Conservation (phyloP, 2,329 filamentous ascomycete genomes). For the Aspergillus novofumigatus region DNA sequence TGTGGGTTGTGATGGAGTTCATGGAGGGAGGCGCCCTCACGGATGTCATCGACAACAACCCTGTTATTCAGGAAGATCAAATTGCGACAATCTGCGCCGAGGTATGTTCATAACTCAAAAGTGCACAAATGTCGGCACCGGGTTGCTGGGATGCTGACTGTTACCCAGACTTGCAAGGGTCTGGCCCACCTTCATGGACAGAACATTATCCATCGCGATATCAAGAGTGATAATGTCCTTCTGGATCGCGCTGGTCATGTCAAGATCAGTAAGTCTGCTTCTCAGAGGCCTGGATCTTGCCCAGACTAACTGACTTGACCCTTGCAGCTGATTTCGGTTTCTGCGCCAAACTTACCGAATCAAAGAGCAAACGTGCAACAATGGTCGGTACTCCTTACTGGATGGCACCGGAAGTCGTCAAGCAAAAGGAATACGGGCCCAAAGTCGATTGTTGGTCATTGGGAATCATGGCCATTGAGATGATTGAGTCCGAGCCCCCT, state of each 20-base stretch:
- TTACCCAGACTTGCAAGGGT: conserved; percentile 79
- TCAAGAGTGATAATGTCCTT: conserved; percentile 98
- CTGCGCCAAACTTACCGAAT: conserved; percentile 95
- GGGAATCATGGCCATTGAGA: conserved; percentile 99
- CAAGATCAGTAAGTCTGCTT: conserved; percentile 78
- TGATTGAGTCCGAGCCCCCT: conserved; percentile 98
- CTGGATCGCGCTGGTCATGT: conserved; percentile 92
- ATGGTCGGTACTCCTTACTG: conserved; percentile 99
- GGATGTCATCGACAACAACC: conserved; percentile 98
- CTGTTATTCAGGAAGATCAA: conserved; percentile 88
- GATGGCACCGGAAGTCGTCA: conserved; percentile 99
- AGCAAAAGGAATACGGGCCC: conserved; percentile 97
- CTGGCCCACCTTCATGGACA: conserved; percentile 91
- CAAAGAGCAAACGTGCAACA: conserved; percentile 93
- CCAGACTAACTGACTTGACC: conserved; percentile 21
- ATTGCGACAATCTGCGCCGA: conserved; percentile 96
- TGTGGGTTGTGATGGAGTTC: conserved; percentile 99
- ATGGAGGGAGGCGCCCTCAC: conserved; percentile 98
- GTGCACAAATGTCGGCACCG: background rate
- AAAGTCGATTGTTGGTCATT: conserved; percentile 99
- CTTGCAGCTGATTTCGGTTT: conserved; percentile 89
- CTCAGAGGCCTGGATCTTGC: background rate
- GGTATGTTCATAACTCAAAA: conserved; percentile 52
- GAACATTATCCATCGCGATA: conserved; percentile 97
- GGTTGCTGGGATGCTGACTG: background rate